Evolutionary conservation across 2,329 filamentous ascomycete genomes (phyloP).

Genomic region (Penicillium griseofulvum): DNA sequence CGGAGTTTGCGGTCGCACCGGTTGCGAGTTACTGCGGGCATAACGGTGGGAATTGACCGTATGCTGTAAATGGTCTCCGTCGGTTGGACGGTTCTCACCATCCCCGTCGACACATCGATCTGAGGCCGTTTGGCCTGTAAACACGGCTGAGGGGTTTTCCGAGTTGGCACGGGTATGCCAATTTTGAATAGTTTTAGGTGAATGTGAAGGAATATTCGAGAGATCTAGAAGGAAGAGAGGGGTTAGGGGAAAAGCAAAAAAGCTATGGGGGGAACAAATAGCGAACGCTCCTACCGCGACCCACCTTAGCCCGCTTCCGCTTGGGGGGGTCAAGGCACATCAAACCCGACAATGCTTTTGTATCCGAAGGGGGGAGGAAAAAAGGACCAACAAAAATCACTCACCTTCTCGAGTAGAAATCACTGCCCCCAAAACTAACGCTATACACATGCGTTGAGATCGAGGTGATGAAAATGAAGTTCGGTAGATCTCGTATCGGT

Average conservation of each 20-base stretch:
- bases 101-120: slow-evolving; percentile 38
- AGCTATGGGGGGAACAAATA: slow-evolving; percentile 19
- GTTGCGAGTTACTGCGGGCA: slow-evolving; percentile 51
- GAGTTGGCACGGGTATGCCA: slow-evolving; percentile 69
- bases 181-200: slow-evolving; percentile 61
- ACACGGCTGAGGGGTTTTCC: slow-evolving; percentile 58
- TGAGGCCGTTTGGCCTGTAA: slow-evolving; percentile 43
- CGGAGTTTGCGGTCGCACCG: slow-evolving; percentile 48
- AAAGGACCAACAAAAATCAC: slow-evolving; percentile 29
- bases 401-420: slow-evolving; percentile 67
- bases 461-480: slow-evolving; percentile 69
- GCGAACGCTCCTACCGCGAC: slow-evolving; percentile 32
- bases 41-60: slow-evolving; percentile 41
- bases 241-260: slow-evolving; percentile 9
- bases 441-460: slow-evolving; percentile 71
- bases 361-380: not conserved
- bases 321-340: slow-evolving; percentile 19
- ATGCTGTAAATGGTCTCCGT: slow-evolving; percentile 34
- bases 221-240: not conserved
- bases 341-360: slow-evolving; percentile 4
- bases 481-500: slow-evolving; percentile 70
- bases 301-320: slow-evolving; percentile 25
- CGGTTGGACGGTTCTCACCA: slow-evolving; percentile 32
- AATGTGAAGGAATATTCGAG: slow-evolving; percentile 43
- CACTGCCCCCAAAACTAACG: slow-evolving; percentile 69